Conservation (phyloP, 495 filamentous ascomycete species). For the Neurospora sp. region DNA sequence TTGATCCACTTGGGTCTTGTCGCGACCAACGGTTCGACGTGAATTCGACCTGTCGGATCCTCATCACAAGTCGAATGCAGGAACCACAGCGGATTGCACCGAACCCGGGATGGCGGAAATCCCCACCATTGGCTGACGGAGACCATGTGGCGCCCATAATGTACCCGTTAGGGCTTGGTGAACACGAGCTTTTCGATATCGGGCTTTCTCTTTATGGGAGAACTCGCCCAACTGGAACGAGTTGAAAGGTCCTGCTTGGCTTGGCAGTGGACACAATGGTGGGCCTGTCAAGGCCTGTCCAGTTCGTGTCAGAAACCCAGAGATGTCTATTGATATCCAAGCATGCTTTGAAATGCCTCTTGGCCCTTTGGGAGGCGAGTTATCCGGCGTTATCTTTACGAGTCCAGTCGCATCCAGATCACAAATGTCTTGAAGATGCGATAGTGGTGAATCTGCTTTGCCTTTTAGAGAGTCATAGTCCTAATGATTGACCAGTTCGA, state of each 20-base stretch:
- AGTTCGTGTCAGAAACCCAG: background rate
- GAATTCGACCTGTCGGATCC: background rate
- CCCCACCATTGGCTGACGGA: background rate
- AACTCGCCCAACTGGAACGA: background rate
- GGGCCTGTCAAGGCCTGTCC: background rate
- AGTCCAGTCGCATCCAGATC: background rate
- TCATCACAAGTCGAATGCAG: background rate
- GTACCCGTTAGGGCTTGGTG: background rate
- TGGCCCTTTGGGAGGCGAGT: background rate
- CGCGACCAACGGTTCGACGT: background rate
- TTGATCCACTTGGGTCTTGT: background rate
- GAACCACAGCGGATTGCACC: background rate
- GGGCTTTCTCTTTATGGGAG: background rate
- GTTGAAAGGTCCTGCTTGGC: background rate
- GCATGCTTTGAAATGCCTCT: background rate
- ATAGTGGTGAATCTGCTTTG: background rate
- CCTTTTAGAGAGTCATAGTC: background rate
- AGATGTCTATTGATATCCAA: background rate
- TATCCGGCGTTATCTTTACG: background rate
- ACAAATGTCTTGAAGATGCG: background rate
- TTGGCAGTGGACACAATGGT: background rate
- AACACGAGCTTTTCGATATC: background rate
- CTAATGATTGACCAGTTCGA: background rate
- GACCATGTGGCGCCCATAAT: background rate
- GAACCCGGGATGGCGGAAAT: background rate